Conservation (phyloP, 2,329 filamentous ascomycete genomes). For the Paramyrothecium roridum region DNA sequence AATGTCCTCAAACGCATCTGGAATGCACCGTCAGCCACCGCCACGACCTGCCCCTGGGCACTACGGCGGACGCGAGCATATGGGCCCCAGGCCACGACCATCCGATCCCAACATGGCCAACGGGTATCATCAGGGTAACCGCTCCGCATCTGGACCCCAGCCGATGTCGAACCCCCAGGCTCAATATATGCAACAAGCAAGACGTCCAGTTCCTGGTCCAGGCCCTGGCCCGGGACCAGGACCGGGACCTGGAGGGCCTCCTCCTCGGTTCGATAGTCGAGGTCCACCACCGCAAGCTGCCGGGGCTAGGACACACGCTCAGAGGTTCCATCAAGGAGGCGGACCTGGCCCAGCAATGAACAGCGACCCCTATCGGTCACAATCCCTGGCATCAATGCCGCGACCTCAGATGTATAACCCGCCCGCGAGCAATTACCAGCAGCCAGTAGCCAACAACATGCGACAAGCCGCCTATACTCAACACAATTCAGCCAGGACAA, state of each 20-base stretch:
- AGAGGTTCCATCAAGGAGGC: slow-evolving; percentile 62
- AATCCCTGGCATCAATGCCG: slow-evolving; percentile 77
- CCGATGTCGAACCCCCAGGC: slow-evolving; percentile 39
- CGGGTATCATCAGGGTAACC: slow-evolving; percentile 52
- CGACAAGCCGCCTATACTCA: slow-evolving; percentile 72
- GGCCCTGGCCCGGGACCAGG: not conserved
- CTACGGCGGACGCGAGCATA: slow-evolving; percentile 28
- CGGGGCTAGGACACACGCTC: slow-evolving; percentile 39
- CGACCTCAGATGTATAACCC: slow-evolving; percentile 71
- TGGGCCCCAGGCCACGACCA: slow-evolving; percentile 22
- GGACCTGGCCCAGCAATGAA: slow-evolving; percentile 67
- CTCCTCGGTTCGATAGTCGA: slow-evolving; percentile 63
- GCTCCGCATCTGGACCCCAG: slow-evolving; percentile 47
- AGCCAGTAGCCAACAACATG: slow-evolving; percentile 69
- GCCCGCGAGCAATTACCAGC: slow-evolving; percentile 58
- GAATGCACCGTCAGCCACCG: slow-evolving; percentile 63
- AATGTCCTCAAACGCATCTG: slow-evolving; percentile 56
- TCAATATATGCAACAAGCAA: slow-evolving; percentile 43
- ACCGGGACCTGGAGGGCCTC: slow-evolving; percentile 41
- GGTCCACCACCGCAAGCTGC: slow-evolving; percentile 40
- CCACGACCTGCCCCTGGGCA: slow-evolving; percentile 46
- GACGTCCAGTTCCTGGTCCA: slow-evolving; percentile 43
- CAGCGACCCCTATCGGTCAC: slow-evolving; percentile 83
- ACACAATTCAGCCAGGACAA: slow-evolving; percentile 68
- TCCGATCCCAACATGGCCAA: slow-evolving; percentile 38